These are phyloP conservation scores for Eimeria acervulina DNA, from an alignment of 169 alveolate genomes.

Conservation along the genomic window DNA sequence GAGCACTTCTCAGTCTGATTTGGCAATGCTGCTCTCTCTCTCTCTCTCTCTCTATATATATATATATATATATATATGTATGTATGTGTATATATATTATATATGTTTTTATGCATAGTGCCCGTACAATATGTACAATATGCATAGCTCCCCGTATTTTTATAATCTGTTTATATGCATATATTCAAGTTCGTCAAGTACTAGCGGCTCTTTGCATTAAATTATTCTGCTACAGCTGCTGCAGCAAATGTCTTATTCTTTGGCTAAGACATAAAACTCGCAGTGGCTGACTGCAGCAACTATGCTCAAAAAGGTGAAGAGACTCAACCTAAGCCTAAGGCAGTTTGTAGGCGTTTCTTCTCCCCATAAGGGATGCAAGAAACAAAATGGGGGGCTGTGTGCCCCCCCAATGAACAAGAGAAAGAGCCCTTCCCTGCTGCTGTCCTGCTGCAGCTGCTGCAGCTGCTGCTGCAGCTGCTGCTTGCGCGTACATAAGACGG, in stretches of 20 bases:
- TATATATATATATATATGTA: too few relatives aligned
- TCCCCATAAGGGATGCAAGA: neutral
- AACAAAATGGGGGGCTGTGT: neutral
- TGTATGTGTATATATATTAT: too few relatives aligned
- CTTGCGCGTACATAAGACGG: neutral
- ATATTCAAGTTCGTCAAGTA: too few relatives aligned
- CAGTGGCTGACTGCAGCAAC: neutral
- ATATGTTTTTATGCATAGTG: too few relatives aligned
- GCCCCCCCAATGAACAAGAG: neutral
- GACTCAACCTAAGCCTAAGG: neutral
- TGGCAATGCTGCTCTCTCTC: neutral
- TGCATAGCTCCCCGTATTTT: too few relatives aligned
- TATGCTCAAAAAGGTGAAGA: neutral
- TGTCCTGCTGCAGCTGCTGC: neutral
- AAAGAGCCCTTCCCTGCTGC: slow-evolving; percentile 3
- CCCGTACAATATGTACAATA: too few relatives aligned
- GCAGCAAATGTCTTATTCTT: neutral
- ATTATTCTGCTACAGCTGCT: too few relatives aligned
- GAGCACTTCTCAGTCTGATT: neutral
- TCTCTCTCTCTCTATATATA: neutral
- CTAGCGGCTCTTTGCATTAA: too few relatives aligned
- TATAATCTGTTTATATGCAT: too few relatives aligned
- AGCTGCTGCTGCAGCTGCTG: neutral
- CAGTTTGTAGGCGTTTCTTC: neutral
- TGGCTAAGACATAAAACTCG: neutral